Evolutionary conservation across 306 rosid species (phyloP).

Genomic region (Rosa rugosa): DNA sequence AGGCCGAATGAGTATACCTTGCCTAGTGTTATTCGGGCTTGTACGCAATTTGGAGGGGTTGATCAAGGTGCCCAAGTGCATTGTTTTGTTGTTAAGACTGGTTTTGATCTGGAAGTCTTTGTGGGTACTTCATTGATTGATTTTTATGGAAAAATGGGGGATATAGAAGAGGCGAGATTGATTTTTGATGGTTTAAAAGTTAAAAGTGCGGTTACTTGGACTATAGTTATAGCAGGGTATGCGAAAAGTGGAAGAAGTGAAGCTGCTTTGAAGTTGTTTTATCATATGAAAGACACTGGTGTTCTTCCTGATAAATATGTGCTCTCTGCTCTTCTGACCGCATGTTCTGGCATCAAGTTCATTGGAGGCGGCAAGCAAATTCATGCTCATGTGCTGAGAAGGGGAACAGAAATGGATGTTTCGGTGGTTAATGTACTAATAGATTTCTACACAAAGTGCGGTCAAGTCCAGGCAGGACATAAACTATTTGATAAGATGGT

Average conservation of each 20-base stretch:
- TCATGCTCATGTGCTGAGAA: slow-evolving; percentile 70
- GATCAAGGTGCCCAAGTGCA: slow-evolving; percentile 61
- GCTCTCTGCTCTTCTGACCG: slow-evolving; percentile 72
- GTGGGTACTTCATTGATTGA: slow-evolving; percentile 83
- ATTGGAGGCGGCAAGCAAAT: slow-evolving; percentile 77
- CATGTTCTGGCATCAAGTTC: slow-evolving; percentile 67
- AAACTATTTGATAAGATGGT: slow-evolving; percentile 50
- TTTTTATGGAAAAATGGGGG: slow-evolving; percentile 60
- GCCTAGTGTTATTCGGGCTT: slow-evolving; percentile 64
- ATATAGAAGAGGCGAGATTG: slow-evolving; percentile 59
- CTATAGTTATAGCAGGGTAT: slow-evolving; percentile 69
- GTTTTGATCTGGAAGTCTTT: slow-evolving; percentile 65
- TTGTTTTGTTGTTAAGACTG: slow-evolving; percentile 55
- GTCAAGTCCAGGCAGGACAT: slow-evolving; percentile 53
- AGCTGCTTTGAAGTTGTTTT: slow-evolving; percentile 60
- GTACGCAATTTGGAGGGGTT: slow-evolving; percentile 52
- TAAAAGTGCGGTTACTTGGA: slow-evolving; percentile 73
- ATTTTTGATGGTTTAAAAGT: slow-evolving; percentile 55
- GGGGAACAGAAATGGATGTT: slow-evolving; percentile 60
- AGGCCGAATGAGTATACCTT: slow-evolving; percentile 67
- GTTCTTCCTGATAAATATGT: slow-evolving; percentile 66
- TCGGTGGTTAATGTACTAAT: slow-evolving; percentile 69
- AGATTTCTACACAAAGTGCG: slow-evolving; percentile 78
- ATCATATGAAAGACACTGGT: slow-evolving; percentile 54
- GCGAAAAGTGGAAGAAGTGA: slow-evolving; percentile 65